Evolutionary conservation across 495 filamentous ascomycete species (phyloP), one percentile per base, ranked within the genome.

Genomic region (Xylaria palmicola): DNA sequence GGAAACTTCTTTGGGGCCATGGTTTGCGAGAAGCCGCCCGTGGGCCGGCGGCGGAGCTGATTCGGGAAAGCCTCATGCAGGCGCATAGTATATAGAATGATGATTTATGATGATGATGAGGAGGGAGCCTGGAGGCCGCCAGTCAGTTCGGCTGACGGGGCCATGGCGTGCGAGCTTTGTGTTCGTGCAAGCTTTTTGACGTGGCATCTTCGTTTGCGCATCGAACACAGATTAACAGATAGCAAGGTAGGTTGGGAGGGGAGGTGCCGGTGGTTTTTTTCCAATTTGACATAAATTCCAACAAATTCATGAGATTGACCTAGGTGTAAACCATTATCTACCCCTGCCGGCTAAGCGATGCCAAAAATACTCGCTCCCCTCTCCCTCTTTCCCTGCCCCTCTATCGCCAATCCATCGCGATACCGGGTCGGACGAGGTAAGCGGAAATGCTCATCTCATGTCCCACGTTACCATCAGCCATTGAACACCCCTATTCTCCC

Each of bases 11-110:
- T 27, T 44, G 7, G 53, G n/a, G 37, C 15, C 39, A 56, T 56
- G 53, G 53, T 39, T n/a, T n/a, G n/a, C n/a, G n/a, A n/a, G n/a
- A n/a, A n/a, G n/a, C n/a, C n/a, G n/a, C n/a, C n/a, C n/a, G n/a
- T 36, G 34, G n/a, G 39, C 22, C 53, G 37, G 53, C 39, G 27
- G 53, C 39, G 39, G 9, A 44, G 53, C 53, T 56, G 37, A 44
- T 56, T 56, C 53, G 53, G 39, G 26, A 37, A 27, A 44, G 39
- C 20, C 53, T 56, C 39, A 27, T 27, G n/a, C n/a, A n/a, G n/a
- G n/a, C n/a, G n/a, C n/a, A n/a, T n/a, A n/a, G n/a, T n/a, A n/a
- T n/a, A n/a, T n/a, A n/a, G 26, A 44, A 56, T 56, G 6, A 56
- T 44, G 34, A 6, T 6, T 13, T 6, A 13, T 13, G 37, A 56